Evolutionary conservation across 116 monocot species (phyloP), one percentile per base, ranked within the genome.

Genomic region (Cymodocea nodosa): DNA sequence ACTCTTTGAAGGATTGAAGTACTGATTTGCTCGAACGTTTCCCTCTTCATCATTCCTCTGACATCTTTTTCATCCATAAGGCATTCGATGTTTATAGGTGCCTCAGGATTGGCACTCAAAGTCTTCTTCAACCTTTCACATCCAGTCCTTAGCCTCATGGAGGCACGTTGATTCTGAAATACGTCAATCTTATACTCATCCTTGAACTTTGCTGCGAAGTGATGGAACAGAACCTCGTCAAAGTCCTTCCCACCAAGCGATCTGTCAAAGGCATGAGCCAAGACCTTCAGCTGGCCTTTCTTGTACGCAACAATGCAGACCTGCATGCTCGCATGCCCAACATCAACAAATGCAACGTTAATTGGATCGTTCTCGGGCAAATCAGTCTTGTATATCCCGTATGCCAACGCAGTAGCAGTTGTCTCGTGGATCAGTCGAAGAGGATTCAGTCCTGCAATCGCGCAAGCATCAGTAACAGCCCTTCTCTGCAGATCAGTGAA

Each of bases 11-110:
- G 58, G 20, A 94, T 82, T 2, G 84, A 74, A 11, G 54, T 25
- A 22, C 93, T 89, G 13, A 94, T 83, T 36, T 76, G 64, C 73
- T 89, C 89, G 51, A 94, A 89, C 30, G 86, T 89, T 0, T 94
- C 86, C 65, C 86, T 79, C 76, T 84, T 94, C 20, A 94, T 83
- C 39, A 80, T 75, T 2, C 84, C 82, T 51, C 71, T 81, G 40
- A 94, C 84, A 75, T 89, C 93, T 72, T 84, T 86, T 71, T 89
- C 93, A 58, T 89, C 93, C 89, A 89, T 84, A 63, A 94, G 62
- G 65, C 86, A 89, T 64, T 89, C 93, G 5, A 89, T 83, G 40
- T 82, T 82, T 58, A 94, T 39, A 1, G 89, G 86, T 17, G 86
- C 89, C 71, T 84, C 89, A 6, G 89, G 80, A 36, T 94, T 94